Evolutionary conservation across 257 asterid genomes (phyloP).

Genomic region (Penstemon newberryi): DNA sequence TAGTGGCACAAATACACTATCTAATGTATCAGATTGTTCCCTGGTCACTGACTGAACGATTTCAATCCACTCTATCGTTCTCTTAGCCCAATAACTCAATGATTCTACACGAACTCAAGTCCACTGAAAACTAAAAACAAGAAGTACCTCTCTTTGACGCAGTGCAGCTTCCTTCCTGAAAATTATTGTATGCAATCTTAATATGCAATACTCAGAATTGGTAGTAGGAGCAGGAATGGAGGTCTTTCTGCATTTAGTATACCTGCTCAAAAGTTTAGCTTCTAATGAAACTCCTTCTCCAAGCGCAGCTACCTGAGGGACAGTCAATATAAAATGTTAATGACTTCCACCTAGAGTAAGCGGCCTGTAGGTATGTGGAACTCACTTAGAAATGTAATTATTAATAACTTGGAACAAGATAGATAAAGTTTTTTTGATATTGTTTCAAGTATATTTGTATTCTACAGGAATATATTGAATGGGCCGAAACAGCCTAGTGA

Average conservation of each 20-base stretch:
- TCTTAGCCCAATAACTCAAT: conserved; percentile 7
- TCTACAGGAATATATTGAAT: background rate
- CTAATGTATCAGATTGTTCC: conserved; percentile 19
- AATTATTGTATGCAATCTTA: conserved; percentile 27
- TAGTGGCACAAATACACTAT: conserved; percentile 21
- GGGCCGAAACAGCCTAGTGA: conserved; percentile 8
- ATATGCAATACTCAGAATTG: conserved; percentile 26
- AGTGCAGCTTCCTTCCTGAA: conserved; percentile 93
- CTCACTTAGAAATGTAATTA: background rate
- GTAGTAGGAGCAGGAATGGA: conserved; percentile 26
- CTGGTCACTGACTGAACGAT: conserved; percentile 10
- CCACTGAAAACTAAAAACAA: conserved; percentile 15
- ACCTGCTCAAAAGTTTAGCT: conserved; percentile 96
- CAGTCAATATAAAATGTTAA: conserved; percentile 23
- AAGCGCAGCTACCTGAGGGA: conserved; percentile 84
- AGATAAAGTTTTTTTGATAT: background rate
- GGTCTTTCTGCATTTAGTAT: conserved; percentile 26
- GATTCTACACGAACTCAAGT: conserved; percentile 25
- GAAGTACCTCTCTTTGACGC: conserved; percentile 90
- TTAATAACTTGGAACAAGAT: background rate
- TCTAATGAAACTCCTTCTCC: conserved; percentile 97
- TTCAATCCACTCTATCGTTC: background rate
- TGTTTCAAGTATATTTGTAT: conserved; percentile 7
- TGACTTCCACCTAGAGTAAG: conserved; percentile 16
- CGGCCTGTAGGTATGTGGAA: conserved; percentile 11